Base-by-base conservation (phyloP, 805 yeast genomes). In the Ogataea polymorpha region DNA sequence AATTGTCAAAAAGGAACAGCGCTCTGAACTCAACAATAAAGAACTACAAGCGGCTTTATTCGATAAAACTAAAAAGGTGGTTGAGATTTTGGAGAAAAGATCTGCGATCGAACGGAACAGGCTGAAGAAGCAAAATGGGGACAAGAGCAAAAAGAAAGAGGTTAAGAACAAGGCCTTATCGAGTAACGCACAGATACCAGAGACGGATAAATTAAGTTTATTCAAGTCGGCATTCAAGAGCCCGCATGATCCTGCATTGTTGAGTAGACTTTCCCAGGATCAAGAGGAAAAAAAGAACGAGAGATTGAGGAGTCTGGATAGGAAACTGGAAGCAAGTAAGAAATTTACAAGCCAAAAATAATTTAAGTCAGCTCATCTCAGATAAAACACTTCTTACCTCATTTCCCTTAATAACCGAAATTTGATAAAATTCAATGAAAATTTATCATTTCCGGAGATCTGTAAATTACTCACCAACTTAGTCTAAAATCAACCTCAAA, bases 81-180 rank as follows among this genome's bases (percentile, higher is more conserved):
- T 91, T 30, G 75, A 66, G 4, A 62, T 59, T 8, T 59, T 85
- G 18, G 98, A 91, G 59, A 85, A 77, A 61, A 71, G 70, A 44
- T 75, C 87, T 28, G 96, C 95, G 0, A 63, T 77, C 3, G 81
- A 75, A 54, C 67, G 93, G 36, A 84, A 82, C 54, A 59, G 48
- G 36, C 34, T 41, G 29, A 44, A 44, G 20, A 42, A 44, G 33
- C 37, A 39, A 23, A 32, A 35, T 21, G 35, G 26, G 15, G 11
- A 23, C 26, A 18, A 29, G 12, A 18, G 29, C 18, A 35, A 7
- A 14, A 23, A 10, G 16, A 17, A n/a, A 3, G 13, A 14, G 11
- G 5, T 17, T 13, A 11, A n/a, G 21, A 16, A 23, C 20, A 31
- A 39, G 12, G 23, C 32, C 23, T 14, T 9, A 24, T 24, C 27